A percentile compares a stretch with the other conserved stretches of the same genome.
phyloP scores from a whole-genome alignment of 495 filamentous ascomycete genomes.

The Talaromyces nanjingensis region DNA sequence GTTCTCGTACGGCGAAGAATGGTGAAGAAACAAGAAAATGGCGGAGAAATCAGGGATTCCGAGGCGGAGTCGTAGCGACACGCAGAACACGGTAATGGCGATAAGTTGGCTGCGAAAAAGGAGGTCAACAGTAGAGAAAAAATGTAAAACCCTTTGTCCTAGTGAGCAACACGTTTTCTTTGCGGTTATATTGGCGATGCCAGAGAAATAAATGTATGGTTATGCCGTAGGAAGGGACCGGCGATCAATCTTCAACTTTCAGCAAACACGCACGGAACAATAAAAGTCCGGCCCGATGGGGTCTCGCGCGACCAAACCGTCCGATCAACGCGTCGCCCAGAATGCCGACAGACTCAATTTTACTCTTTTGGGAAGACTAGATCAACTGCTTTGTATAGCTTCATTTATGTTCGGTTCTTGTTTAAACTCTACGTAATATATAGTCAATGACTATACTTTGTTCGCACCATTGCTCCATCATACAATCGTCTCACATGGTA shows the following conservation, averaged over 20 bases:
- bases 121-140: neutral
- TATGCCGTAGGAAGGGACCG: neutral
- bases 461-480: neutral
- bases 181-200: neutral
- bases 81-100: neutral
- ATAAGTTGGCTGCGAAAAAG: neutral
- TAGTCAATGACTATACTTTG: neutral
- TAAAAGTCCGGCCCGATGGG: neutral
- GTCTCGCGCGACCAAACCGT: neutral
- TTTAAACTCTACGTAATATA: neutral
- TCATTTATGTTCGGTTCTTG: neutral
- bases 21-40: neutral
- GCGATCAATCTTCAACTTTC: neutral
- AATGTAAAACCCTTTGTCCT: neutral
- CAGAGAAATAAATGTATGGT: neutral
- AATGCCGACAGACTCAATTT: neutral
- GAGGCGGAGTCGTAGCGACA: neutral
- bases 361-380: neutral
- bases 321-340: neutral
- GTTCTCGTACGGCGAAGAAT: neutral
- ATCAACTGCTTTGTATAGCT: neutral
- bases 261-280: neutral
- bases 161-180: neutral
- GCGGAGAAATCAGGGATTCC: constrained; percentile 4
- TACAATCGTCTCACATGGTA: neutral